Evolutionary conservation across 2,329 filamentous ascomycete genomes (phyloP).

Genomic region (Graphilbum sp.): DNA sequence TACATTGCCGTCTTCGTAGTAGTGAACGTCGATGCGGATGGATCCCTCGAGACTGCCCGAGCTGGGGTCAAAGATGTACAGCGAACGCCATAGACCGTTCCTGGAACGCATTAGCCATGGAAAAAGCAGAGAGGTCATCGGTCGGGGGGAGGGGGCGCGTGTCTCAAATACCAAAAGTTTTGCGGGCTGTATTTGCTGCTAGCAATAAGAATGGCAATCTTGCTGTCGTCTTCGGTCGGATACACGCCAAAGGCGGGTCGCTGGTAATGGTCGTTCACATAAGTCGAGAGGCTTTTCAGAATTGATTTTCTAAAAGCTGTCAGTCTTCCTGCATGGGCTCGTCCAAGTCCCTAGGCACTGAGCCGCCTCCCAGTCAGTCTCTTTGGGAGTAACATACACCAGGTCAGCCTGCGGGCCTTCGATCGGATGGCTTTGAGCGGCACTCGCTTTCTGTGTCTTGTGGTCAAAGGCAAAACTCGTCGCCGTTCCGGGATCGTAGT

Average conservation of each 20-base stretch:
- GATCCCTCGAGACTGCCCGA: conserved; percentile 54
- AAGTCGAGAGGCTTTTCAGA: conserved; percentile 56
- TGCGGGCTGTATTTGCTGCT: conserved; percentile 96
- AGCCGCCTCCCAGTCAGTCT: too few species aligned
- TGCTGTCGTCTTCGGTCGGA: conserved; percentile 58
- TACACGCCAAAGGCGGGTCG: conserved; percentile 69
- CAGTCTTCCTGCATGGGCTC: too few species aligned
- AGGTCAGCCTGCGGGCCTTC: conserved; percentile 65
- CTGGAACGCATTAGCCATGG: conserved; percentile 21
- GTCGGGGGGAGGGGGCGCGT: too few species aligned
- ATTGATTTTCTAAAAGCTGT: conserved; percentile 53
- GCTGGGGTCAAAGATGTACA: conserved; percentile 65
- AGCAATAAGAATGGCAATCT: conserved; percentile 68
- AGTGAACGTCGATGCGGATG: conserved; percentile 92
- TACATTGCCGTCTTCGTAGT: conserved; percentile 98
- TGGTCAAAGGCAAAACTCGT: conserved; percentile 87
- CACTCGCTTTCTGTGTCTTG: conserved; percentile 64
- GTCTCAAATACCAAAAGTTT: conserved; percentile 66
- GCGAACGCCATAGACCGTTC: conserved; percentile 92
- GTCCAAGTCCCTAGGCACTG: too few species aligned
- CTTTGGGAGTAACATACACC: conserved; percentile 46
- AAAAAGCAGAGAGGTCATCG: not conserved
- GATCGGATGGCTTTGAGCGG: conserved; percentile 59
- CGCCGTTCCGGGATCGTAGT: conserved; percentile 79
- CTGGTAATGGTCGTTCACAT: conserved; percentile 80